A percentile compares a stretch with the other conserved stretches of the same genome.
phyloP scores from a whole-genome alignment of 2,329 filamentous ascomycete genomes.

The Colletotrichum sp. region DNA sequence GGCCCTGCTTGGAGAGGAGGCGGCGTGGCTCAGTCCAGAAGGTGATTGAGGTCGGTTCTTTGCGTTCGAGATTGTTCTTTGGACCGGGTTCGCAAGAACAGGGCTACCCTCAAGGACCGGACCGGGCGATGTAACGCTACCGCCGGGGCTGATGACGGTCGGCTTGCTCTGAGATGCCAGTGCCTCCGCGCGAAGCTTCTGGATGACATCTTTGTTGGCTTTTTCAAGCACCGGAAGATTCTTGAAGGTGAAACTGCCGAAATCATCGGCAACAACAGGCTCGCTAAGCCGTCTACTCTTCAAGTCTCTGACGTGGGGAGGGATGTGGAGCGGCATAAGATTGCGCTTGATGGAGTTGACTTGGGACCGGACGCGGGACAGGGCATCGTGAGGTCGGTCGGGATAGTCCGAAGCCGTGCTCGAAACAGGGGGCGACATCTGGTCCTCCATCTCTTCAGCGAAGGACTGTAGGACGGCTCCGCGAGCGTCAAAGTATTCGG shows the following conservation, averaged over 20 bases:
- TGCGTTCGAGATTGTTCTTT: slow-evolving; percentile 82
- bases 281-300: slow-evolving; percentile 90
- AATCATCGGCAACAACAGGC: slow-evolving; percentile 87
- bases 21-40: slow-evolving; percentile 77
- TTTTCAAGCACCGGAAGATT: slow-evolving; percentile 96
- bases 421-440: slow-evolving; percentile 74
- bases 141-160: slow-evolving; percentile 48
- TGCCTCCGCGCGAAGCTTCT: slow-evolving; percentile 91
- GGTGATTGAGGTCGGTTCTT: slow-evolving; percentile 90
- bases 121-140: slow-evolving; percentile 60
- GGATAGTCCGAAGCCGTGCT: slow-evolving; percentile 77
- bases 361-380: slow-evolving; percentile 87
- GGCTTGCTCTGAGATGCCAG: slow-evolving; percentile 70
- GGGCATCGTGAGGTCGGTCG: slow-evolving; percentile 91
- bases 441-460: slow-evolving; percentile 92
- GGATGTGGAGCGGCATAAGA: slow-evolving; percentile 94
- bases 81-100: slow-evolving; percentile 77
- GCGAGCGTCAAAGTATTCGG: slow-evolving; percentile 94
- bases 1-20: slow-evolving; percentile 84
- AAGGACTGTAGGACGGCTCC: slow-evolving; percentile 93
- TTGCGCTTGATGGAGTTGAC: slow-evolving; percentile 88
- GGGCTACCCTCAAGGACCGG: slow-evolving; percentile 85
- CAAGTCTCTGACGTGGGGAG: slow-evolving; percentile 91
- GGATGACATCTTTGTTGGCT: slow-evolving; percentile 98
- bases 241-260: slow-evolving; percentile 96